A percentile compares a stretch with the other conserved stretches of the same genome.
Conservation (phyloP, 305 asterid genomes). For the Euphrasia arctica region DNA sequence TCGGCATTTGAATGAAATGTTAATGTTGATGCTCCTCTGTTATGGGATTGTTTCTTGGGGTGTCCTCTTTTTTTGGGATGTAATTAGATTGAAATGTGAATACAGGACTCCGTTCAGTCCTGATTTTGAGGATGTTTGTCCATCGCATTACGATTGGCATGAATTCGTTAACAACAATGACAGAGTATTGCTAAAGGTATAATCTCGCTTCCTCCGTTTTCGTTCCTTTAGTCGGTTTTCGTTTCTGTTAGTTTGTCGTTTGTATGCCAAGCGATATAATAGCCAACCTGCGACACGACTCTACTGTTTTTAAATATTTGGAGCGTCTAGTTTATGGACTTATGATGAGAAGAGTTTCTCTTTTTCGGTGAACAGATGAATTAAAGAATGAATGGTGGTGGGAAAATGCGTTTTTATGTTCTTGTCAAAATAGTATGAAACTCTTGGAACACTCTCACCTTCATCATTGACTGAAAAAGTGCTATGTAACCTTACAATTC, state of each 20-base stretch:
- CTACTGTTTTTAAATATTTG: neutral
- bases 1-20: slow-evolving; percentile 1
- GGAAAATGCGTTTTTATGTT: neutral
- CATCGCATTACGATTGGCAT: slow-evolving; percentile 81
- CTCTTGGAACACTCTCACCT: neutral
- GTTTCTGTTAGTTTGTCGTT: slow-evolving; percentile 19
- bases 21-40: neutral
- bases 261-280: neutral
- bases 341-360: slow-evolving; percentile 1
- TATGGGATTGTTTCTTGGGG: neutral
- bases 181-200: slow-evolving; percentile 89
- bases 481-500: neutral
- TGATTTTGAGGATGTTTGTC: slow-evolving; percentile 60
- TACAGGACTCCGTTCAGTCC: slow-evolving; percentile 66
- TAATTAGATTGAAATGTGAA: slow-evolving; percentile 27
- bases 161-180: slow-evolving; percentile 78
- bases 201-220: slow-evolving; percentile 19
- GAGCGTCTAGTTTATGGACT: neutral
- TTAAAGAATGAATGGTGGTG: neutral
- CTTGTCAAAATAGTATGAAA: neutral
- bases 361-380: slow-evolving; percentile 4
- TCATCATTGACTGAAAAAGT: neutral
- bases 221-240: slow-evolving; percentile 3
- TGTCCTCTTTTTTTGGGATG: neutral
- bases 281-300: neutral